These are phyloP conservation scores for Orbilia quercus DNA, from an alignment of 2,329 filamentous ascomycete genomes.

Conservation along the genomic window DNA sequence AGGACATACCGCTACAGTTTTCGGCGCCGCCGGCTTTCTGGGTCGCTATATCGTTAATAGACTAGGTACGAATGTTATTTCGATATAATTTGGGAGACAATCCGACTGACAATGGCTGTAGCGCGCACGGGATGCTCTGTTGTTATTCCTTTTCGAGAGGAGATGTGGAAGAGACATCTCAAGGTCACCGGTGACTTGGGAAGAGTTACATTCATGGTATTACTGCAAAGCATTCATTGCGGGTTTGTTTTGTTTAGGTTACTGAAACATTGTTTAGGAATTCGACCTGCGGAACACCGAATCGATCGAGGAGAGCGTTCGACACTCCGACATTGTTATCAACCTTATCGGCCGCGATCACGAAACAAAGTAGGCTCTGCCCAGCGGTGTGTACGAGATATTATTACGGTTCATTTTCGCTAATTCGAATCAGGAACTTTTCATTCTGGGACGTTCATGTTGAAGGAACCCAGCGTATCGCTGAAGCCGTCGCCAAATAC, in stretches of 20 bases:
- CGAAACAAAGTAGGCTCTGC: conserved; percentile 82
- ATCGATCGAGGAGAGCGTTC: conserved; percentile 94
- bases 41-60: conserved; percentile 98
- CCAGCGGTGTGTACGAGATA: too few relatives aligned
- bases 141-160: conserved; percentile 91
- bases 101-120: conserved; percentile 63
- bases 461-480: conserved; percentile 90
- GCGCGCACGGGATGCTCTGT: conserved; percentile 94
- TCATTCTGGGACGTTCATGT: conserved; percentile 90
- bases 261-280: conserved; percentile 71
- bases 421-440: conserved; percentile 78
- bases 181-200: conserved; percentile 97
- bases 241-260: not conserved
- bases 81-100: not conserved
- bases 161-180: conserved; percentile 96
- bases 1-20: conserved; percentile 97
- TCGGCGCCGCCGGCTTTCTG: conserved; percentile 94
- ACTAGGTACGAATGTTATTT: conserved; percentile 71
- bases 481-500: conserved; percentile 94
- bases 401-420: too few relatives aligned
- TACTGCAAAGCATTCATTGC: not conserved
- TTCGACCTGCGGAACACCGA: conserved; percentile 93
- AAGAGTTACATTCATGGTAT: conserved; percentile 83
- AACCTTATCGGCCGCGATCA: conserved; percentile 95
- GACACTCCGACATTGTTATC: conserved; percentile 97